Percentiles rank a stretch among this genome's conserved stretches.
Conservation (phyloP, 2,329 filamentous ascomycete genomes). For the Aspergillus fumigatiaffinis region DNA sequence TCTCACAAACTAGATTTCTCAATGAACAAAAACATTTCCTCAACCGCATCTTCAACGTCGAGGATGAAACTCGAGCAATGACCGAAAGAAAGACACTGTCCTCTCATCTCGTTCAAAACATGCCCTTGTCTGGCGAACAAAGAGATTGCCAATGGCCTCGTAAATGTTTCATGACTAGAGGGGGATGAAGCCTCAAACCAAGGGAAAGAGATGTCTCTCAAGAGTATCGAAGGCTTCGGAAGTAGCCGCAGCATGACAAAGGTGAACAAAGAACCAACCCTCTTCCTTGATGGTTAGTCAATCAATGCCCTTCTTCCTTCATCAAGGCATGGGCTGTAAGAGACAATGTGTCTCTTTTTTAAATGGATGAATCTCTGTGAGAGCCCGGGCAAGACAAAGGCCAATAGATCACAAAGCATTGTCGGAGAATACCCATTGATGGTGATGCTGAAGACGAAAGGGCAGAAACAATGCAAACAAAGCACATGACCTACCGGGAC, state of each 20-base stretch:
- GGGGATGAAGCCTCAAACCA: background rate
- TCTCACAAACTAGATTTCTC: background rate
- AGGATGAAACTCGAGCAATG: background rate
- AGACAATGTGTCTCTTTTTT: background rate
- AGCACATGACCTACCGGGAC: slow-evolving; percentile 19
- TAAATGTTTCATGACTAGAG: background rate
- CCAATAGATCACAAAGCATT: background rate
- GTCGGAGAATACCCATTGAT: too few species aligned
- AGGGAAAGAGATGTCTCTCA: background rate
- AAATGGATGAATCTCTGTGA: background rate
- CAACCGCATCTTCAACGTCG: too few species aligned
- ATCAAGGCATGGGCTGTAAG: background rate
- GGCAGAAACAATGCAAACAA: too few species aligned
- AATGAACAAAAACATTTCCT: background rate
- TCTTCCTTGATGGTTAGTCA: background rate
- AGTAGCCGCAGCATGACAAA: background rate
- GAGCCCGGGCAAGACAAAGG: background rate
- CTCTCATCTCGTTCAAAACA: background rate
- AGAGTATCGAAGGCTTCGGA: background rate
- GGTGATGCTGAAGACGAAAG: too few species aligned
- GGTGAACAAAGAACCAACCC: background rate
- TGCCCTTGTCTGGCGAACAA: background rate
- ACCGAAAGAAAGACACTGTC: background rate
- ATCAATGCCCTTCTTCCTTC: too few species aligned
- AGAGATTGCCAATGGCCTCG: background rate